phyloP scores from a whole-genome alignment of 768 basidiomycete species.

The Multifurca ochricompacta region DNA sequence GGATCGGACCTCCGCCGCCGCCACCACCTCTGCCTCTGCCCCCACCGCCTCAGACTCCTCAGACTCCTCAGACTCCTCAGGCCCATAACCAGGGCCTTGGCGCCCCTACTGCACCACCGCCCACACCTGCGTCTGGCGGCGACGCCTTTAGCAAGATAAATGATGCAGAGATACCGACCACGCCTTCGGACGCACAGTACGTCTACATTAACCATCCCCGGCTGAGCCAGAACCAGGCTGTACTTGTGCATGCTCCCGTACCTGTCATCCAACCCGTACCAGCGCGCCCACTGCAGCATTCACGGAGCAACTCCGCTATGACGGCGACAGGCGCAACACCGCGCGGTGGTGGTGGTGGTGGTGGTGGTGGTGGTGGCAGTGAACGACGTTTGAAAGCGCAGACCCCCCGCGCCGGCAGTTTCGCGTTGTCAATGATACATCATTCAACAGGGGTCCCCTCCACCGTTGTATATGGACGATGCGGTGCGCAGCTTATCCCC shows the following conservation, averaged over 20 bases:
- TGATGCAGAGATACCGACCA: not conserved
- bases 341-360: not conserved
- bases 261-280: not conserved
- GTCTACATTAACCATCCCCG: conserved; percentile 3
- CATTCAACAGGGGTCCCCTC: conserved; percentile 10
- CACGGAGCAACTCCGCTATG: not conserved
- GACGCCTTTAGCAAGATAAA: not conserved
- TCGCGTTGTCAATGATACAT: conserved; percentile 16
- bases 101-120: conserved; percentile 3
- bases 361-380: not conserved
- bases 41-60: not conserved
- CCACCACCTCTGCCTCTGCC: conserved; percentile 11
- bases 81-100: not conserved
- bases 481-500: not conserved
- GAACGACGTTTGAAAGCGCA: not conserved
- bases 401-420: conserved; percentile 3
- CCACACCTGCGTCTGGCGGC: conserved; percentile 1
- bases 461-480: conserved; percentile 7
- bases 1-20: conserved; percentile 6
- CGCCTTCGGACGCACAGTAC: conserved; percentile 14
- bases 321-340: not conserved
- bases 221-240: not conserved
- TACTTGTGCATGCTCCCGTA: not conserved
- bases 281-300: not conserved
- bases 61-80: not conserved